phyloP scores from a whole-genome alignment of 2,329 filamentous ascomycete species.

The Talaromyces sp. region DNA sequence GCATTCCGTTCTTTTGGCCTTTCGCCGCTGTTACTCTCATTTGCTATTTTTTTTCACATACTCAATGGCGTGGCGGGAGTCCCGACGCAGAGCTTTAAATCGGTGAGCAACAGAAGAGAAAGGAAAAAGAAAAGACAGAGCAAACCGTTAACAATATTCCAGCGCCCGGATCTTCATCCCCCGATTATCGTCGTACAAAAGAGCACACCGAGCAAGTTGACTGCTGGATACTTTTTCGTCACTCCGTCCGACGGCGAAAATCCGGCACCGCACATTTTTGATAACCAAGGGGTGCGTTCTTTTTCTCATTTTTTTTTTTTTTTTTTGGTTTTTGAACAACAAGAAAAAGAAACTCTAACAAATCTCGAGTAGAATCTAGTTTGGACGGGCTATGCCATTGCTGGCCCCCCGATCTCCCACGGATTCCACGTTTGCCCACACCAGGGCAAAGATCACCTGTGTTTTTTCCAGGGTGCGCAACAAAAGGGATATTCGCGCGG shows the following conservation, averaged over 20 bases:
- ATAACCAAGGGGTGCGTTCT: constrained; percentile 42
- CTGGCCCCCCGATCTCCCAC: constrained; percentile 45
- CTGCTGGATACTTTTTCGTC: constrained; percentile 47
- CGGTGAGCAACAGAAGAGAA: neutral
- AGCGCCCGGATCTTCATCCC: constrained; percentile 36
- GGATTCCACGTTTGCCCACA: constrained; percentile 45
- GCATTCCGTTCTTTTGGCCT: neutral
- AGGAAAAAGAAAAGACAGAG: neutral
- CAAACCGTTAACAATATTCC: constrained; percentile 15
- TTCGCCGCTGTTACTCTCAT: neutral
- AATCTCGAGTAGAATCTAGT: constrained; percentile 36
- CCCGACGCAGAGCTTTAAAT: neutral
- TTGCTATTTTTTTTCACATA: neutral
- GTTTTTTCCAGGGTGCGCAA: constrained; percentile 48
- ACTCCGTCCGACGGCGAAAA: constrained; percentile 45
- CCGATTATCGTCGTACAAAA: constrained; percentile 28
- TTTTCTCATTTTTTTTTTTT: no score
- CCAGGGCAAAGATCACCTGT: constrained; percentile 44
- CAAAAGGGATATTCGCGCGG: constrained; percentile 48
- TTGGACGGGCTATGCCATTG: constrained; percentile 45
- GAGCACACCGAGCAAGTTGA: constrained; percentile 25
- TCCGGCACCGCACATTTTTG: constrained; percentile 47
- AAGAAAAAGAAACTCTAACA: neutral
- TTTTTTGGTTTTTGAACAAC: no score
- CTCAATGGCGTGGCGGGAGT: neutral